Conservation (phyloP, 2,329 filamentous ascomycete species). For the Fusarium chuoi region DNA sequence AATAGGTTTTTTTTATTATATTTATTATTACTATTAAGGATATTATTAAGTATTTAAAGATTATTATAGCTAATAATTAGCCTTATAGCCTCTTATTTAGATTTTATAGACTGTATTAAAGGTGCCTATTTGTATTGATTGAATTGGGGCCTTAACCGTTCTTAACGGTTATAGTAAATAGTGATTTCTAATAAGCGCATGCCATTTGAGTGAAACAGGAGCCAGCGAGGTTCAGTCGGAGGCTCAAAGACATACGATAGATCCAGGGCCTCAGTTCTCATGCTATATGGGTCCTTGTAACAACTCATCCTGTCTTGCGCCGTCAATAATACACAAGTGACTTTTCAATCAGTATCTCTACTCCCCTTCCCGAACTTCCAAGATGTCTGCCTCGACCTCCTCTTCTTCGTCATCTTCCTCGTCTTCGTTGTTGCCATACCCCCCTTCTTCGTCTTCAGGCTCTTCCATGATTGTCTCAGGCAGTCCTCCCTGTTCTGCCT, state of each 20-base stretch:
- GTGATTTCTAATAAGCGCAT: neutral
- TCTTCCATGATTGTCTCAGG: constrained; percentile 42
- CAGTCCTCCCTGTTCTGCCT: constrained; percentile 49
- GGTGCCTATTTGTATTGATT: too few relatives aligned
- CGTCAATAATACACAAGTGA: constrained; percentile 6
- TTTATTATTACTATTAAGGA: too few relatives aligned
- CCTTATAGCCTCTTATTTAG: too few relatives aligned
- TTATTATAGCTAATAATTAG: too few relatives aligned
- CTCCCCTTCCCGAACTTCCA: constrained; percentile 51
- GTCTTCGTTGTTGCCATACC: constrained; percentile 45
- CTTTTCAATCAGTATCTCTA: constrained; percentile 13
- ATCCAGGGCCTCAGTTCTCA: neutral
- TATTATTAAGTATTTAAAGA: too few relatives aligned
- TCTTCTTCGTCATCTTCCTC: constrained; percentile 48
- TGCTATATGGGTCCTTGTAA: neutral
- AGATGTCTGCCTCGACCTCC: constrained; percentile 48
- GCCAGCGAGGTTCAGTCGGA: neutral
- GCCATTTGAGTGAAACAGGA: neutral
- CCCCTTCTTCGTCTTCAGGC: constrained; percentile 46
- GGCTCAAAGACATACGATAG: neutral
- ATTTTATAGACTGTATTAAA: too few relatives aligned
- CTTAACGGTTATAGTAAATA: neutral
- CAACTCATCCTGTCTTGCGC: constrained; percentile 9
- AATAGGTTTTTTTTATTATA: too few relatives aligned
- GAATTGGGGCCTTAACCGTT: too few relatives aligned